Evolutionary conservation across 441 rosid species (phyloP), one percentile per base, ranked within the genome.

Genomic region (Geranium incanum): DNA sequence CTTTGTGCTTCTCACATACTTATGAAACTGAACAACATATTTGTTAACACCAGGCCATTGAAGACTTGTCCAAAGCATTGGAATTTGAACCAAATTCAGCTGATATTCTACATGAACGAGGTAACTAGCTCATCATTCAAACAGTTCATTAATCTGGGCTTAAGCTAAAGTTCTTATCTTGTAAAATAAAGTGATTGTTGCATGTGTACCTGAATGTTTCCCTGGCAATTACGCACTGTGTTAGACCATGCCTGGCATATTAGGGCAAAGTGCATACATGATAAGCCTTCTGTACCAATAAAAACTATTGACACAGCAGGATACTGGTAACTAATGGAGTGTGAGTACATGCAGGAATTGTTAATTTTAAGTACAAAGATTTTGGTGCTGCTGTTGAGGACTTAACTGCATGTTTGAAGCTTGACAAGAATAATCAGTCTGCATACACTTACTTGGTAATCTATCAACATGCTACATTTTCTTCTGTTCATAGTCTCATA

Each of bases 21-120:
- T 28, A 63, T 13, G 23, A 28, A 33, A 6, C 23, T 28, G 39
- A 28, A 63, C 6, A 28, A 9, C 80, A 71, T 63, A 33, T 62
- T 69, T 70, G 37, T 72, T 83, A 68, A 68, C 82, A 36, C 72
- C 87, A 95, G 99, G 99, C 99, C 67, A 91, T 92, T 77, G 84
- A 82, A 74, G 99, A 92, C 82, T 83, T 95, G 86, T 87, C 95
- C 37, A 88, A 85, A 86, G 97, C 99, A 79, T 81, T 92, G 79
- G 91, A 88, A 74, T 88, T 86, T 78, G 99, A 95, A 81, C 96
- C 92, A 73, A 78, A 88, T 73, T 88, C 97, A 48, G 86, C 93
- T 71, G 98, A 95, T 80, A 85, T 95, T 78, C 83, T 95, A 71
- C 97, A 91, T 73, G 99, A 95, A 87, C 88, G 96, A 77, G 99